Evolutionary conservation across 805 yeast genomes (phyloP).

Genomic region (Sporopachydermia lactativora): DNA sequence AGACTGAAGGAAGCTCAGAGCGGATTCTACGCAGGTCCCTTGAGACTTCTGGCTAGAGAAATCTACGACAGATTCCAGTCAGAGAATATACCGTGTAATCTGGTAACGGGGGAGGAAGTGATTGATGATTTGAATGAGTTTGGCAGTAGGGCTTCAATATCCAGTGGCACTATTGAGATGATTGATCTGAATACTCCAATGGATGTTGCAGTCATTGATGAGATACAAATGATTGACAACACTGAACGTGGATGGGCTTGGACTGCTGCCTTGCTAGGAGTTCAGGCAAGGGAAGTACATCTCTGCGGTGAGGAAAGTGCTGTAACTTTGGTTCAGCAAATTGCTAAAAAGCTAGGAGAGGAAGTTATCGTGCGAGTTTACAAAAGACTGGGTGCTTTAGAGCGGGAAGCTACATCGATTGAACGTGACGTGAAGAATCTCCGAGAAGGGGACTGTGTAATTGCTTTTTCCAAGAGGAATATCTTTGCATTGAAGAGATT

Average conservation of each 20-base stretch:
- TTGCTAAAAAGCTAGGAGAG: slow-evolving; percentile 68
- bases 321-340: slow-evolving; percentile 45
- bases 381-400: slow-evolving; percentile 59
- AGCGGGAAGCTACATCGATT: slow-evolving; percentile 31
- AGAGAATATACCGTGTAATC: slow-evolving; percentile 59
- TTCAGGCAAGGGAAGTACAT: slow-evolving; percentile 73
- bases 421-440: slow-evolving; percentile 25
- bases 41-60: slow-evolving; percentile 82
- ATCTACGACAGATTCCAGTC: slow-evolving; percentile 67
- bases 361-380: slow-evolving; percentile 56
- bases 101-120: slow-evolving; percentile 93
- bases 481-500: slow-evolving; percentile 55
- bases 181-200: slow-evolving; percentile 48
- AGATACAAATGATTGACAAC: slow-evolving; percentile 90
- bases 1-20: slow-evolving; percentile 46
- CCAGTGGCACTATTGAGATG: slow-evolving; percentile 93
- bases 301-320: slow-evolving; percentile 88
- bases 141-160: slow-evolving; percentile 61
- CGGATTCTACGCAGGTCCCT: slow-evolving; percentile 92
- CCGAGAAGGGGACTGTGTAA: slow-evolving; percentile 73
- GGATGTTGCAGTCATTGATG: slow-evolving; percentile 89
- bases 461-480: slow-evolving; percentile 66
- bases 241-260: slow-evolving; percentile 79
- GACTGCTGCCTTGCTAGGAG: slow-evolving; percentile 86
- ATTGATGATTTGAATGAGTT: slow-evolving; percentile 47